These are phyloP conservation scores for Chlamydomonas sp. DNA, from an alignment of 139 green algal species.

Conservation along the genomic window DNA sequence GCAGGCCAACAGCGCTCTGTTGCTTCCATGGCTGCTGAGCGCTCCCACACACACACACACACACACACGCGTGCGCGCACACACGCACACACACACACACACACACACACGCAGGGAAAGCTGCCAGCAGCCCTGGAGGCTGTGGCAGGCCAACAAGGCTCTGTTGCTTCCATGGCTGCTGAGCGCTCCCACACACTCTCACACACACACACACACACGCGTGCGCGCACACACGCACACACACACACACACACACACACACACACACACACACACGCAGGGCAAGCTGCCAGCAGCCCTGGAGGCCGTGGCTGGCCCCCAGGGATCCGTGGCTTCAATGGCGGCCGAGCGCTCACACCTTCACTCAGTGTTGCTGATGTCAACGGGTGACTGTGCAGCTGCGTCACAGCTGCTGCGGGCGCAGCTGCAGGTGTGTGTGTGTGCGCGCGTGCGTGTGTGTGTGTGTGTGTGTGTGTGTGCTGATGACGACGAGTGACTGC, in stretches of 20 bases:
- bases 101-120: background rate
- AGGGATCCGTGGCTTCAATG: slow-evolving; percentile 5
- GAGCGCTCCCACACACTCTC: too few species aligned
- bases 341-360: slow-evolving; percentile 27
- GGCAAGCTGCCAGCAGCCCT: slow-evolving; percentile 16
- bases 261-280: slow-evolving; percentile 10
- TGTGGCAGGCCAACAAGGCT: background rate
- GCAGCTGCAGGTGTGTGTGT: slow-evolving; percentile 11
- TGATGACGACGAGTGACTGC: too few species aligned
- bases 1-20: background rate
- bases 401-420: slow-evolving; percentile 20
- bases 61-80: background rate
- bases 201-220: background rate
- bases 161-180: too few species aligned
- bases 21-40: background rate
- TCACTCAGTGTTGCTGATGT: slow-evolving; percentile 33
- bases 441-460: background rate
- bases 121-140: background rate
- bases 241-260: background rate
- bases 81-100: background rate
- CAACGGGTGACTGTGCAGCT: slow-evolving; percentile 26
- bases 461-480: too few species aligned
- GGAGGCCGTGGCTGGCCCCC: slow-evolving; percentile 21
- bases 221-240: background rate
- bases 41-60: background rate